These are phyloP conservation scores for Saccharata proteae DNA, from an alignment of 2,329 filamentous ascomycete genomes.

Conservation along the genomic window DNA sequence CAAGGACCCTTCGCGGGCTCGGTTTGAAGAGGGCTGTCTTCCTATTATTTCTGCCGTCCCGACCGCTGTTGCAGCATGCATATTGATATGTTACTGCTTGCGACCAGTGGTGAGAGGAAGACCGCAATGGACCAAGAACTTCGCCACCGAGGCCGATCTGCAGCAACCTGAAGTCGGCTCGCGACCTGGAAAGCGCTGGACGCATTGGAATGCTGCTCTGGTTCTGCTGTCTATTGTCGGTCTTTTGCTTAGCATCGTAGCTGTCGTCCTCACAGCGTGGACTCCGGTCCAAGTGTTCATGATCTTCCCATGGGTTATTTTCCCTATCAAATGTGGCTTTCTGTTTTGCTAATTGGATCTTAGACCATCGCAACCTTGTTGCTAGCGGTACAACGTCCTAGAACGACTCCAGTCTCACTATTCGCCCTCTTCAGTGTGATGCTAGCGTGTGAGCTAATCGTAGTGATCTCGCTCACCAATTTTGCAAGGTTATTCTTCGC, in stretches of 20 bases:
- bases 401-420: conserved; percentile 28
- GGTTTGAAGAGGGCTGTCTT: too few species aligned
- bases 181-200: background rate
- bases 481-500: conserved; percentile 22
- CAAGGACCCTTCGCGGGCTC: too few species aligned
- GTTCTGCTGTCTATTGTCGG: conserved; percentile 2
- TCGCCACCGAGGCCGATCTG: background rate
- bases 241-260: background rate
- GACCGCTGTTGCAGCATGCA: too few species aligned
- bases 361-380: conserved; percentile 25
- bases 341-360: background rate
- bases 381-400: conserved; percentile 27
- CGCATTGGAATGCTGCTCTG: conserved; percentile 3
- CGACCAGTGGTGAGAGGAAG: background rate
- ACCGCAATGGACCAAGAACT: background rate
- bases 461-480: conserved; percentile 16
- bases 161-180: background rate
- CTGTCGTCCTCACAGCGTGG: background rate
- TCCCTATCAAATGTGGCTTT: background rate
- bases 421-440: conserved; percentile 27
- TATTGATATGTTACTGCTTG: too few species aligned
- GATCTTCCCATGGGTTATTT: conserved; percentile 4
- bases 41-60: too few species aligned
- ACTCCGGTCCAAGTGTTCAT: background rate
- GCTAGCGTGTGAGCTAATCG: conserved; percentile 12